Evolutionary conservation across 2,329 filamentous ascomycete species (phyloP), one percentile per base, ranked within the genome.

Genomic region (Macroventuria anomochaeta): DNA sequence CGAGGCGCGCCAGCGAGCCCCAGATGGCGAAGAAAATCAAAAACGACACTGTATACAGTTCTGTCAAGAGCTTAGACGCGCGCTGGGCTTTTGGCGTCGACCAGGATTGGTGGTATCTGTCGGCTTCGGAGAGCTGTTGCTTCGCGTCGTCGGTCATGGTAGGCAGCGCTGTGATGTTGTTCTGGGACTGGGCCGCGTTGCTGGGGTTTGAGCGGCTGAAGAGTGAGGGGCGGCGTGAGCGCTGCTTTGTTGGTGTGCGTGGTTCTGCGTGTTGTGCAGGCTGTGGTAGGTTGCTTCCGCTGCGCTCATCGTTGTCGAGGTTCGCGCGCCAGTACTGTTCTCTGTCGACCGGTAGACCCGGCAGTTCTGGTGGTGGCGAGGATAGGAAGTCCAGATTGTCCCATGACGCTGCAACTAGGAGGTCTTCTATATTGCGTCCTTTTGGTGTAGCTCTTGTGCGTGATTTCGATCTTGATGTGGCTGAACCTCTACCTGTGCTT

Each of bases 21-120:
- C 93, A 76, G 15, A 97, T 82, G 15, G 93, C 87, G 75, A 96
- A 97, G 68, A 97, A 81, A 53, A 96, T 80, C 20, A 97, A 84
- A 73, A 96, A 91, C 0, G 90, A 92, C 55, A 92, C 70, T 2
- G 87, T 92, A 75, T 92, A 80, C 7, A 79, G 53, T 37, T 78
- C 66, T 0, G 76, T 79, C 7, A 73, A 66, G 17, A 67, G 60
- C 18, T 57, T 62, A 2, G 76, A 70, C 8, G 59, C 57, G 41
- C 48, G 59, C 34, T 53, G 55, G 13, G 57, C 57, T 5, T 34
- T 23, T 4, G 61, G 55, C 2, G 63, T 56, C 31, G 31, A 46
- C 29, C 55, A 59, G 5, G 63, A 58, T 6, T 33, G 42, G 12
- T 48, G 12, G 33, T 62, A 62, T 8, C 54, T 29, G 8, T 57